phyloP scores from a whole-genome alignment of 306 rosid genomes.

The Betula pendula region DNA sequence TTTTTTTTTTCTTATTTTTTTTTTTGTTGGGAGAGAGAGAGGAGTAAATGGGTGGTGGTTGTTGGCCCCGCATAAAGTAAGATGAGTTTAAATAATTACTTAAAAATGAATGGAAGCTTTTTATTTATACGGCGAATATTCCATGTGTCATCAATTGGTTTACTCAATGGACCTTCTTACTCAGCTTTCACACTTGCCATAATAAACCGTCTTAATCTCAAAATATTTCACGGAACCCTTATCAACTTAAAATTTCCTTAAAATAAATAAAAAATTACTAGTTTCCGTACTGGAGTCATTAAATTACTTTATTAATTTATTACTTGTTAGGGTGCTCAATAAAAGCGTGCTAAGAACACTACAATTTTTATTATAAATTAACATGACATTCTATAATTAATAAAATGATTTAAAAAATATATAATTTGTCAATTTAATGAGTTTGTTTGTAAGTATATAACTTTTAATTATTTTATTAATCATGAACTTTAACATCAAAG shows the following conservation, averaged over 20 bases:
- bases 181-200: not conserved
- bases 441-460: no score
- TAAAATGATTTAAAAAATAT: no score
- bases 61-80: not conserved
- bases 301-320: no score
- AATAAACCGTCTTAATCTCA: not conserved
- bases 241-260: not conserved
- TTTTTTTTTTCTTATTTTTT: not conserved
- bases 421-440: no score
- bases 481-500: no score
- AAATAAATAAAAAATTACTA: no score
- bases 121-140: not conserved
- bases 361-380: no score
- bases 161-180: not conserved
- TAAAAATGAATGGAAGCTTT: not conserved
- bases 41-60: not conserved
- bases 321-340: no score
- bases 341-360: no score
- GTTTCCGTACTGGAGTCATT: no score
- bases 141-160: not conserved
- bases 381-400: no score
- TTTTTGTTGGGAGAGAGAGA: not conserved
- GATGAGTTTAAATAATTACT: not conserved
- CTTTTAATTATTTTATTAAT: no score
- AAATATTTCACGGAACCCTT: not conserved